These are phyloP conservation scores for Immersiporthe knoxdaviesiana DNA, from an alignment of 2,329 filamentous ascomycete species.

Conservation along the genomic window DNA sequence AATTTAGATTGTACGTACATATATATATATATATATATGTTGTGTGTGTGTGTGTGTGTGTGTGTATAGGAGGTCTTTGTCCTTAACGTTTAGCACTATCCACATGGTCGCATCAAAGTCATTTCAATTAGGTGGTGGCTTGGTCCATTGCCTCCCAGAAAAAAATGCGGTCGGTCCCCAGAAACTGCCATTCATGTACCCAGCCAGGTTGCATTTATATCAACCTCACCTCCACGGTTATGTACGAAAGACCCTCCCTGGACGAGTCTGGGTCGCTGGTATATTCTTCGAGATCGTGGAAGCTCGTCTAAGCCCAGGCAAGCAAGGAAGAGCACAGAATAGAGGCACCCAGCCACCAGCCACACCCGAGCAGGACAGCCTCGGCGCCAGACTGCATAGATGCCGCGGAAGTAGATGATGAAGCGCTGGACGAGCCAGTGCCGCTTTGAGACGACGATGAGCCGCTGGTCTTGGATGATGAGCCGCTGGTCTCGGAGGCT, in stretches of 20 bases:
- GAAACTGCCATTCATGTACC: background rate
- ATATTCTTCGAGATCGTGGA: background rate
- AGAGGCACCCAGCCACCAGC: background rate
- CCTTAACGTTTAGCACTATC: background rate
- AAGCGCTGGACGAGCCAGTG: background rate
- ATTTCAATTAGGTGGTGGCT: background rate
- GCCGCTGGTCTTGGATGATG: background rate
- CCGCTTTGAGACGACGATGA: background rate
- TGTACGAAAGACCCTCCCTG: background rate
- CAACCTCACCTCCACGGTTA: background rate
- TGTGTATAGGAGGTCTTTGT: background rate
- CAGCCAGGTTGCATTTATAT: background rate
- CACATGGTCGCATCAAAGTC: background rate
- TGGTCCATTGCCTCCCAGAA: background rate
- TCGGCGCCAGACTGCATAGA: background rate
- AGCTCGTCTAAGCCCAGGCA: background rate
- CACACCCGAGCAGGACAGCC: background rate
- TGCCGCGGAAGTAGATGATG: background rate
- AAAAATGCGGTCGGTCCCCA: background rate
- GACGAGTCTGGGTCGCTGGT: background rate
- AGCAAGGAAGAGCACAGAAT: background rate
- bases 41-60: too few relatives aligned
- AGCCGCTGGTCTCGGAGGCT: background rate
- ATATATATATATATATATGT: background rate
- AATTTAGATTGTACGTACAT: background rate